Evolutionary conservation across 2,329 filamentous ascomycete species (phyloP).

Genomic region (Periconia macrospinosa): DNA sequence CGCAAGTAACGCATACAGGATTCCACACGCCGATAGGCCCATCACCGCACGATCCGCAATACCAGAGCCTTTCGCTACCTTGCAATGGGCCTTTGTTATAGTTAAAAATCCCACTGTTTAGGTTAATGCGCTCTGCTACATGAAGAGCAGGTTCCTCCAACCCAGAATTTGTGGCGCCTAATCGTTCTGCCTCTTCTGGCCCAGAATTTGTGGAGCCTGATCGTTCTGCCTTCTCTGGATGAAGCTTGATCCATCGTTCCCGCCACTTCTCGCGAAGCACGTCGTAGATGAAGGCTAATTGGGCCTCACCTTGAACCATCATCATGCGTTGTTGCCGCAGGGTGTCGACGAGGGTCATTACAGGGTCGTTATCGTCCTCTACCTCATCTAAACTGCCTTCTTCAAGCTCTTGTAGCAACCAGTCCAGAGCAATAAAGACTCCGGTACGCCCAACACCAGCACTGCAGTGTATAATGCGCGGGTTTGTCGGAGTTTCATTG

Average conservation of each 20-base stretch:
- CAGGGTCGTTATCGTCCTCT: constrained; percentile 62
- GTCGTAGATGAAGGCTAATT: constrained; percentile 87
- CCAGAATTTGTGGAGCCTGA: too few species aligned
- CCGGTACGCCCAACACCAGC: constrained; percentile 93
- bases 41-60: constrained; percentile 17
- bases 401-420: constrained; percentile 80
- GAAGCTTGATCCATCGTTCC: constrained; percentile 49
- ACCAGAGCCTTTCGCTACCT: constrained; percentile 17
- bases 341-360: constrained; percentile 77
- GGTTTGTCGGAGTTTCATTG: constrained; percentile 57
- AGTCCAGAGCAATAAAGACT: constrained; percentile 95
- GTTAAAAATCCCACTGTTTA: not conserved
- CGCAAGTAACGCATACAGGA: constrained; percentile 9
- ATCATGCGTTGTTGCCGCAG: constrained; percentile 85
- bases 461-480: constrained; percentile 73
- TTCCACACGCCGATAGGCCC: constrained; percentile 13
- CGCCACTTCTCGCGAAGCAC: constrained; percentile 76
- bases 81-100: not conserved
- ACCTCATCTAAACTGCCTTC: constrained; percentile 64
- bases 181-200: too few species aligned
- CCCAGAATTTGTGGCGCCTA: too few species aligned
- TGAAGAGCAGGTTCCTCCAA: not conserved
- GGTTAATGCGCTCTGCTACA: not conserved
- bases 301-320: constrained; percentile 90
- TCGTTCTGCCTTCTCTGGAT: constrained; percentile 30